A percentile compares a stretch with the other conserved stretches of the same genome.
These are phyloP conservation scores for Aspergillus jensenii DNA, from an alignment of 2,329 filamentous ascomycete genomes.

Conservation along the genomic window DNA sequence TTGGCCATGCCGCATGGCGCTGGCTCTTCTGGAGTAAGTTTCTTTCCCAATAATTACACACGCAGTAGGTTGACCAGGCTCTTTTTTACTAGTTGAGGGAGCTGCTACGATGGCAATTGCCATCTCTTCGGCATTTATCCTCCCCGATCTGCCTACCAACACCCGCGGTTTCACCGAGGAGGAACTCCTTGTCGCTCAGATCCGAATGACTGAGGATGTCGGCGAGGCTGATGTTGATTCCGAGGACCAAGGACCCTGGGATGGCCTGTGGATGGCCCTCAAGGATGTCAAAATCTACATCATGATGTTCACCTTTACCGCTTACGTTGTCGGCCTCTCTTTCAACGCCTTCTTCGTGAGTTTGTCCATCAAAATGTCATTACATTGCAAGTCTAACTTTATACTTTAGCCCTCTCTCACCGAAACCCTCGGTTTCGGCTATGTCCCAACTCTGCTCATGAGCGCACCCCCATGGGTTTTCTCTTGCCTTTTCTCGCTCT, in stretches of 20 bases:
- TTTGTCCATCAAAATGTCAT: not conserved
- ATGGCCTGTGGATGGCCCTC: conserved; percentile 53
- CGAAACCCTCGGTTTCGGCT: conserved; percentile 26
- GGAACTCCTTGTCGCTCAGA: conserved; percentile 50
- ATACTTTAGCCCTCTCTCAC: conserved; percentile 23
- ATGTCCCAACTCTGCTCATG: conserved; percentile 29
- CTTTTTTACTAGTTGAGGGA: not conserved
- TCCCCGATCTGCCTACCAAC: conserved; percentile 57
- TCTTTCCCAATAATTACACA: conserved; percentile 48
- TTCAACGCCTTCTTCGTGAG: conserved; percentile 59
- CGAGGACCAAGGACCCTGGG: conserved; percentile 33
- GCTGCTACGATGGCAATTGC: conserved; percentile 1
- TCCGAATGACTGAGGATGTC: conserved; percentile 59
- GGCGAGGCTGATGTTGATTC: conserved; percentile 57
- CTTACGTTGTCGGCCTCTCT: conserved; percentile 59
- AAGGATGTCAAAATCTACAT: conserved; percentile 64
- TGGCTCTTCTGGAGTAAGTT: conserved; percentile 57
- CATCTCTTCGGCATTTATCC: conserved; percentile 33
- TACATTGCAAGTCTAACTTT: conserved; percentile 1
- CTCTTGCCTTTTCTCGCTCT: conserved; percentile 56
- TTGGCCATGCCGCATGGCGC: conserved; percentile 43
- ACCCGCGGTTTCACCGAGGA: conserved; percentile 48
- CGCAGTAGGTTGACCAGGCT: conserved; percentile 10
- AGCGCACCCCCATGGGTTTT: conserved; percentile 55
- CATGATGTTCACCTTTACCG: conserved; percentile 63